Evolutionary conservation across 345 rosid genomes (phyloP), one percentile per base, ranked within the genome.

Genomic region (Durio zibethinus): DNA sequence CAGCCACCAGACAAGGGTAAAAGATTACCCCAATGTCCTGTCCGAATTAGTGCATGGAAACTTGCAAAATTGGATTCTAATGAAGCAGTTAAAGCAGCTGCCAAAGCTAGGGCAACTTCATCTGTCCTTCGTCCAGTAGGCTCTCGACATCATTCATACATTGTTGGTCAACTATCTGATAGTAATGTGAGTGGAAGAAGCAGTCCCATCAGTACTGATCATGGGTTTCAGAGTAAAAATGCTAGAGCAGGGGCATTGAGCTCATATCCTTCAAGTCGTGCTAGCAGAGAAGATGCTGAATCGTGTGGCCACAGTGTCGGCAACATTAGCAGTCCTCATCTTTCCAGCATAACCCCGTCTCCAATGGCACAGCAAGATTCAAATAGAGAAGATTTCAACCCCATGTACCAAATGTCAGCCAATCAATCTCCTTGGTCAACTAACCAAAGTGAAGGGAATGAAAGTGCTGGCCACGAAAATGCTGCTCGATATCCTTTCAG

Each of bases 21-120:
- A 81, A 90, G 66, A 80, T 73, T 87, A 76, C 89, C 94, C 35
- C 97, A 83, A 77, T 93, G 87, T 74, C 97, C 86, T 62, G 93
- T 91, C 59, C 89, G 93, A 83, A 91, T 94, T 83, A 94, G 95
- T 63, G 97, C 98, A 10, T 93, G 97, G 98, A 91, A 90, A 80
- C 93, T 93, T 6, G 98, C 95, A 16, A 93, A 91, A 78, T 79
- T 94, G 67, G 98, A 94, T 72, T 86, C 97, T 57, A 83, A 78
- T 25, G 94, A 94, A 88, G 98, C 93, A 45, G 80, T 89, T 12
- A 90, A 86, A 79, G 98, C 97, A 50, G 97, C 86, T 82, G 97
- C 98, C 33, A 91, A 89, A 86, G 98, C 98, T 38, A 87, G 97
- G 71, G 97, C 95, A 66, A 93, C 95, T 23, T 94, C 98, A 12